Evolutionary conservation across 495 filamentous ascomycete species (phyloP).

Genomic region (Daldinia vernicosa): DNA sequence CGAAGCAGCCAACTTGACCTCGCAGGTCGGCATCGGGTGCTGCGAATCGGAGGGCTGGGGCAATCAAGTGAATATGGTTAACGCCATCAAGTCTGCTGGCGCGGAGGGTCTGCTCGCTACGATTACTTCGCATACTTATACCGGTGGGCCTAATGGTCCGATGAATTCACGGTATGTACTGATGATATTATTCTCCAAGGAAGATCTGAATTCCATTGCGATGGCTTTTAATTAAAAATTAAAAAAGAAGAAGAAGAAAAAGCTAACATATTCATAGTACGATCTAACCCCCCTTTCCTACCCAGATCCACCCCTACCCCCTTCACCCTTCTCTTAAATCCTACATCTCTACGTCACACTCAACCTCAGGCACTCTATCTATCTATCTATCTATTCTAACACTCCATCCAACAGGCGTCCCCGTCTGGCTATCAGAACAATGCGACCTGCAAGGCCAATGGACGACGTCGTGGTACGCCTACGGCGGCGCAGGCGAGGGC

Average conservation of each 20-base stretch:
- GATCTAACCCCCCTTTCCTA: neutral
- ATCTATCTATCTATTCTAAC: too few species aligned
- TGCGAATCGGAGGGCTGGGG: constrained; percentile 54
- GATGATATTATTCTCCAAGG: neutral
- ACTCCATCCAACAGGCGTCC: constrained; percentile 28
- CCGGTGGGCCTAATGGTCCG: constrained; percentile 44
- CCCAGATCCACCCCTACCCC: neutral
- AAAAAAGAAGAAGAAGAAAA: too few species aligned
- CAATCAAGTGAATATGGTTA: constrained; percentile 53
- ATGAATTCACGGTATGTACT: constrained; percentile 45
- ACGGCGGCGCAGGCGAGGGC: constrained; percentile 60
- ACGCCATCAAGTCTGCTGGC: constrained; percentile 46
- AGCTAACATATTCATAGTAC: constrained; percentile 25
- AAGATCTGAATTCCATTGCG: neutral
- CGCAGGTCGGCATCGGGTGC: constrained; percentile 50
- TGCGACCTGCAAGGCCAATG: constrained; percentile 59
- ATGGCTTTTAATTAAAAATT: neutral
- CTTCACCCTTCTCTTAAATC: neutral
- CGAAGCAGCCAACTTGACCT: constrained; percentile 41
- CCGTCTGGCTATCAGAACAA: constrained; percentile 54
- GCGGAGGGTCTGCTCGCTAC: constrained; percentile 47
- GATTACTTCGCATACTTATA: constrained; percentile 53
- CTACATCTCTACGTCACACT: too few species aligned
- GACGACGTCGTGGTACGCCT: constrained; percentile 58
- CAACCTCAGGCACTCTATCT: too few species aligned